Evolutionary conservation across 2,329 filamentous ascomycete genomes (phyloP), one percentile per base, ranked within the genome.

Genomic region (Trichoderma guizhouense): DNA sequence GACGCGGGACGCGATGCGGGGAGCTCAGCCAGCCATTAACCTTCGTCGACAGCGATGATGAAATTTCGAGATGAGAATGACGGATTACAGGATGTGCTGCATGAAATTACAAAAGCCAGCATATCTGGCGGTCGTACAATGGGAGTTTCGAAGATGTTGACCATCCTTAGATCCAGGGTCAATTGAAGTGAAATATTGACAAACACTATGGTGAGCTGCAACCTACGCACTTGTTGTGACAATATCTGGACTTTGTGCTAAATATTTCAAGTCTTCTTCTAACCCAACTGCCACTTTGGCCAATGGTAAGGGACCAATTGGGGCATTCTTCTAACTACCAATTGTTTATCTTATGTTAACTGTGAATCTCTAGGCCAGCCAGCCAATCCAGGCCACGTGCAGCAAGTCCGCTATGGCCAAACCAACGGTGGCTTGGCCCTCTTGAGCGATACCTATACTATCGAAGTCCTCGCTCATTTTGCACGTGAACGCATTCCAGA

Each of bases 401-500:
- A 60, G 36, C 65, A 68, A 51, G 39, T 68, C 47, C 65, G 65
- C n/a, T 60, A 68, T 60, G 55, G 55, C 26, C 14, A 68, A 12
- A 60, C 34, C 53, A 68, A 68, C 15, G 65, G 65, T 34, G 65
- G 65, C 26, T 60, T 68, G 36, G 65, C 60, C n/a, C 53, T 68
- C 36, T 26, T 68, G 28, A 68, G 65, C n/a, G 65, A 68, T 60
- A 68, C 65, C 36, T 55, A 68, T 34, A 68, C 65, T 21, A 60
- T 68, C 9, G 65, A 68, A 47, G 26, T 68, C 12, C 55, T 68
- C 36, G 65, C 65, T 7, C 65, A 68, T 60, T 68, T 68, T 32
- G 65, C 65, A 11, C 65, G 65, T 34, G 65, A 68, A 60, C 65
- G 65, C 5, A 68, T 68, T 47, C 65, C 65, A 32, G 65, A 68